Conservation (phyloP, 1,284 basidiomycete genomes). For the Leccinum subfulvum region DNA sequence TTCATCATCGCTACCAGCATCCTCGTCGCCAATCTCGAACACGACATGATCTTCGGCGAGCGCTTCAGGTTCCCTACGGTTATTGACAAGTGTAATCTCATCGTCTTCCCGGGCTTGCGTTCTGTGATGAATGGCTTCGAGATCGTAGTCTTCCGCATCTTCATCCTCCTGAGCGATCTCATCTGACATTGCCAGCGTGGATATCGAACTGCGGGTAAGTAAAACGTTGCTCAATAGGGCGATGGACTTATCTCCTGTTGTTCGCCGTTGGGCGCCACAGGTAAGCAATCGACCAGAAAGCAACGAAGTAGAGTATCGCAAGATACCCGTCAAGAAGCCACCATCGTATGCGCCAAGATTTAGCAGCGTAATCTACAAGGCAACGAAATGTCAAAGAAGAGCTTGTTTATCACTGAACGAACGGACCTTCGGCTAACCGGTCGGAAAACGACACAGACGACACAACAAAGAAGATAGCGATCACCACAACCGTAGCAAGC, state of each 20-base stretch:
- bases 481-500: constrained; percentile 79
- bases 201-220: constrained; percentile 37
- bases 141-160: constrained; percentile 91
- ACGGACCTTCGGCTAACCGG: constrained; percentile 79
- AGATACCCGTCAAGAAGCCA: constrained; percentile 97
- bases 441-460: constrained; percentile 91
- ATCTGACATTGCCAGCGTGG: constrained; percentile 79
- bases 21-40: constrained; percentile 91
- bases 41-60: constrained; percentile 75
- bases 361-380: constrained; percentile 80
- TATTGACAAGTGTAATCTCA: constrained; percentile 64
- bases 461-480: constrained; percentile 89
- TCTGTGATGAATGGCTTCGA: constrained; percentile 67
- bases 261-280: constrained; percentile 92
- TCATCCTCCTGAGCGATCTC: constrained; percentile 87
- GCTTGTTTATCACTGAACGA: not conserved
- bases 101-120: constrained; percentile 54
- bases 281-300: constrained; percentile 83
- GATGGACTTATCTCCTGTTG: constrained; percentile 78
- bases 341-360: constrained; percentile 94
- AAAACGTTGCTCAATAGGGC: constrained; percentile 6
- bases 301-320: constrained; percentile 77
- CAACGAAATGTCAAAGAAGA: not conserved
- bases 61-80: constrained; percentile 44
- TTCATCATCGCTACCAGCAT: constrained; percentile 64